Evolutionary conservation across 192 early-diverging fungal genomes (phyloP), one percentile per base, ranked within the genome.

Genomic region (Coemansia sp.): DNA sequence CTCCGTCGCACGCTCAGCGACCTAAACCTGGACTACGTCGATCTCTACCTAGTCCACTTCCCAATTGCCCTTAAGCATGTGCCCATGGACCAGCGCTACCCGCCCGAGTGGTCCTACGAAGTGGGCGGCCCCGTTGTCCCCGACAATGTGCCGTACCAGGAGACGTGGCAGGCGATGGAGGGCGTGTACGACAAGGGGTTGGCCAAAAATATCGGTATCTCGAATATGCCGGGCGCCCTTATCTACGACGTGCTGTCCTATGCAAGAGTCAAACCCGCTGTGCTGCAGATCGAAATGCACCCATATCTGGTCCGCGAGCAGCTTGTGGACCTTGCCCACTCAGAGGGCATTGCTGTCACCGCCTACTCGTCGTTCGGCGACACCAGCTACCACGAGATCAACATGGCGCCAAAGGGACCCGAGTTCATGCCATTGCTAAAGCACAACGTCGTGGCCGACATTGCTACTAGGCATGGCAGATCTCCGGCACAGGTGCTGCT

Each of bases 291-390:
- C 48, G 94, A 96, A 64, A 54, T 91, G 38, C 90, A 93, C 68
- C 91, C 91, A 1, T 81, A 74, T 17, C 19, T 81, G 38, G 46
- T 57, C 22, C 67, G 93, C 73, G 67, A 70, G 60, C 84, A 89
- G 56, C 82, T 94, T 1, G 60, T 93, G 3, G 87, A 88, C 2
- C 87, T 82, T 72, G 86, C 84, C 46, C 71, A 79, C 6, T 36
- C 73, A 24, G 80, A 94, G 62, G 83, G 83, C 4, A 92, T 97
- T 22, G 82, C 82, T 7, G 39, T 93, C 6, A 87, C 88, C 12
- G 93, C 92, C 14, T 95, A 91, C 80, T 90, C 87, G 33, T 92
- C 94, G n/a, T 82, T 94, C 8, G 93, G 91, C 8, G 78, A 68
- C 8, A 52, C 69, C 14, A 56, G 62, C 44, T 63, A 72, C 55